Evolutionary conservation across 2,329 filamentous ascomycete species (phyloP).

Genomic region (Amauroascus verrucosus): DNA sequence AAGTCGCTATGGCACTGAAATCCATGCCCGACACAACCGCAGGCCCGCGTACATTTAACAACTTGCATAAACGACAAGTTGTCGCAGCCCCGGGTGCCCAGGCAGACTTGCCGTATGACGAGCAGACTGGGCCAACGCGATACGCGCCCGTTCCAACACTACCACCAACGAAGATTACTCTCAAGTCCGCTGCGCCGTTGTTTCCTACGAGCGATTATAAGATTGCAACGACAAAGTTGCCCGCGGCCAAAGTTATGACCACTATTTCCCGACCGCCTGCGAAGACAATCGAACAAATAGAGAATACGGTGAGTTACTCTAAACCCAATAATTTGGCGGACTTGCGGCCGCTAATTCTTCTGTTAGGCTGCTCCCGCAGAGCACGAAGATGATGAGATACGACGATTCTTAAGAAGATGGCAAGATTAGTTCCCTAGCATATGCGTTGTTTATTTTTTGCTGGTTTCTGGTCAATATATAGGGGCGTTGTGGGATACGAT

Average conservation of each 20-base stretch:
- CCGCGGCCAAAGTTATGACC: conserved; percentile 37
- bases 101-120: conserved; percentile 41
- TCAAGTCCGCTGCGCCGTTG: conserved; percentile 40
- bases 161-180: conserved; percentile 50
- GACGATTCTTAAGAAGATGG: conserved; percentile 49
- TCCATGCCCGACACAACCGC: conserved; percentile 25
- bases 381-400: conserved; percentile 45
- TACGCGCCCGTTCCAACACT: conserved; percentile 53
- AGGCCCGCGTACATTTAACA: conserved; percentile 20
- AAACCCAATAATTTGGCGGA: background rate
- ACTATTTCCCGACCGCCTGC: conserved; percentile 38
- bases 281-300: conserved; percentile 43
- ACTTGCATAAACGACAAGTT: conserved; percentile 26
- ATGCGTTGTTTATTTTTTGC: background rate
- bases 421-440: conserved; percentile 39
- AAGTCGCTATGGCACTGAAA: conserved; percentile 32
- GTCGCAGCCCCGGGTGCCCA: conserved; percentile 12
- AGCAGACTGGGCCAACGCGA: conserved; percentile 48
- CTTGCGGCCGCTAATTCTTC: background rate
- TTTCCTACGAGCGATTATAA: conserved; percentile 47
- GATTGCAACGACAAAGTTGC: conserved; percentile 44
- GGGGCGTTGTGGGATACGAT: background rate
- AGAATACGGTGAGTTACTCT: conserved; percentile 47
- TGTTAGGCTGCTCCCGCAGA: conserved; percentile 45
- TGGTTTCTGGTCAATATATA: background rate